Evolutionary conservation across 129 eudicot genomes (phyloP), one percentile per base, ranked within the genome.

Genomic region (Flaveria trinervia): DNA sequence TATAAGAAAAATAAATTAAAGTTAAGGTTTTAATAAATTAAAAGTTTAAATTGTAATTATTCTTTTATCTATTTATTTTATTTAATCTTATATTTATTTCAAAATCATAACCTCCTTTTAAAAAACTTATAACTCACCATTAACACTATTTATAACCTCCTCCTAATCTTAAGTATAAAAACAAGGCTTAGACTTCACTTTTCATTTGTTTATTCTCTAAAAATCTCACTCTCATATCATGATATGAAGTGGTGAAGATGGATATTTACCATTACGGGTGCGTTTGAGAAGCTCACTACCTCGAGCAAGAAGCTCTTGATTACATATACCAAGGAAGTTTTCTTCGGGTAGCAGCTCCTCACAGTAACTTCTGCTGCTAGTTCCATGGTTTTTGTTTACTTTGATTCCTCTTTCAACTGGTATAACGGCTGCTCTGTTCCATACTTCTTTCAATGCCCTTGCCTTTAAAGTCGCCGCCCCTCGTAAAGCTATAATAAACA

Each of bases 401-500:
- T 82, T 86, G 16, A 86, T 18, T 57, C 98, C 93, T 75, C 68
- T 91, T n/a, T 95, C 99, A 36, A 88, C 85, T 14, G 99, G 97
- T 23, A 89, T 83, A 15, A 92, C 96, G 8, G 99, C 93, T 10
- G 97, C 97, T 23, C 91, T 86, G 44, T 91, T 95, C 93, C 99
- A 95, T 13, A 90, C 97, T 83, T 95, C 96, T 62, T 95, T 95
- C 66, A 95, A 66, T 12, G 97, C 93, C 61, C 97, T 83, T n/a
- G 99, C 99, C 85, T 95, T 95, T 51, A 95, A 83, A 10, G 99
- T 95, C 3, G 97, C 99, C 43, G 94, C 99, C 25, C 97, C 99
- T 3, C 99, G 93, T 54, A 95, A 65, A 61, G 99, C 99, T 92
- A 81, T 80, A 45, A 22, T 59, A 10, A 18, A 51, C 51, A 73